These are phyloP conservation scores for Globisporangium acanthophoron DNA, from an alignment of 352 stramenopile genomes.

Conservation along the genomic window DNA sequence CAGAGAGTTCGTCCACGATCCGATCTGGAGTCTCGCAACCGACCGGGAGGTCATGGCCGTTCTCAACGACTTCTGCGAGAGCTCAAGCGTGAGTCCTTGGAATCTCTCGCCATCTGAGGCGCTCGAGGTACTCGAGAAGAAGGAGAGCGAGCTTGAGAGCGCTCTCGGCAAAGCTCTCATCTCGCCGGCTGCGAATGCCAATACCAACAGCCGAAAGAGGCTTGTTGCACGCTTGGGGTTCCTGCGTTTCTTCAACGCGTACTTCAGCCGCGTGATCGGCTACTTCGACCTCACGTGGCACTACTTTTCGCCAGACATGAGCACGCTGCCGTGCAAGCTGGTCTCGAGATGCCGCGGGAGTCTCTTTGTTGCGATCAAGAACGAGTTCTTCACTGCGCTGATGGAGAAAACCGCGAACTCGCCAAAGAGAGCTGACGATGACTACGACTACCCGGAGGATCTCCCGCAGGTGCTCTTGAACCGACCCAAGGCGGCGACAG, in stretches of 20 bases:
- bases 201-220: slow-evolving; percentile 1
- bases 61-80: slow-evolving; percentile 54
- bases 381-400: slow-evolving; percentile 59
- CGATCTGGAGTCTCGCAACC: slow-evolving; percentile 28
- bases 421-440: slow-evolving; percentile 79
- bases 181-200: background rate
- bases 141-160: slow-evolving; percentile 6
- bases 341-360: slow-evolving; percentile 57
- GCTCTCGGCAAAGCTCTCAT: background rate
- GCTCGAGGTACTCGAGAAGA: slow-evolving; percentile 21
- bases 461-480: slow-evolving; percentile 82
- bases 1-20: slow-evolving; percentile 21
- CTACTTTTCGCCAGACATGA: slow-evolving; percentile 44
- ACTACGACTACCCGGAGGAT: slow-evolving; percentile 91
- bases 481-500: slow-evolving; percentile 73
- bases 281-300: slow-evolving; percentile 82
- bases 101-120: slow-evolving; percentile 41
- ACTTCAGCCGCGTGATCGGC: slow-evolving; percentile 50
- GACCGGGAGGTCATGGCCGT: slow-evolving; percentile 37
- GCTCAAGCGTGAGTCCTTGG: slow-evolving; percentile 47
- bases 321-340: slow-evolving; percentile 30
- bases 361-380: slow-evolving; percentile 80
- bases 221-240: slow-evolving; percentile 54
- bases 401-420: slow-evolving; percentile 75
- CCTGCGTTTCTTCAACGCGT: slow-evolving; percentile 71